Evolutionary conservation across 2,329 filamentous ascomycete genomes (phyloP).

Genomic region (Aspergillus puulaauensis): DNA sequence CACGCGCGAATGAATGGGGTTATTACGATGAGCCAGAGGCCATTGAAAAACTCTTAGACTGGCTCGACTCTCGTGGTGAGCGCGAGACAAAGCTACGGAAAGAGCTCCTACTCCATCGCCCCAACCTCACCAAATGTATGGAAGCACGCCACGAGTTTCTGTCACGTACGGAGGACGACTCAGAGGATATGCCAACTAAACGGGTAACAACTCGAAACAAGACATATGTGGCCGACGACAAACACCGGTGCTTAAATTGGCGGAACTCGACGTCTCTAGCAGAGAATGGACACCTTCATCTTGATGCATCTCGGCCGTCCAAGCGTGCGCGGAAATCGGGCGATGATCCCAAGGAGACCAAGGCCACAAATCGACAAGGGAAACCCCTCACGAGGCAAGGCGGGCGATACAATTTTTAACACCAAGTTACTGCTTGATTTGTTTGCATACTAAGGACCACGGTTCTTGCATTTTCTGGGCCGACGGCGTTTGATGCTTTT

Average conservation of each 20-base stretch:
- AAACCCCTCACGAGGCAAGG: conserved; percentile 54
- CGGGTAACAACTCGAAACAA: conserved; percentile 65
- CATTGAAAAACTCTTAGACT: conserved; percentile 75
- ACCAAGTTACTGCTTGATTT: conserved; percentile 4
- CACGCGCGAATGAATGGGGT: conserved; percentile 79
- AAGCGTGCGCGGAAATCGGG: conserved; percentile 49
- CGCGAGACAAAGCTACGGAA: conserved; percentile 87
- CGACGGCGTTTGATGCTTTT: conserved; percentile 8
- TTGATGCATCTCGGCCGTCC: conserved; percentile 55
- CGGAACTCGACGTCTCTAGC: conserved; percentile 61
- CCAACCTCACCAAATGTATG: conserved; percentile 78
- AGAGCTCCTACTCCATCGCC: conserved; percentile 74
- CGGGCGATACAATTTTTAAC: conserved; percentile 47
- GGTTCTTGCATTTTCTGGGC: conserved; percentile 7
- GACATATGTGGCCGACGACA: conserved; percentile 55
- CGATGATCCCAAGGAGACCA: conserved; percentile 40
- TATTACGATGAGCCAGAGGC: conserved; percentile 81
- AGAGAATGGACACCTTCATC: conserved; percentile 60
- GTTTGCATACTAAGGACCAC: conserved; percentile 4
- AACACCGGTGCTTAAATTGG: conserved; percentile 65
- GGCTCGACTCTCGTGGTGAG: conserved; percentile 83
- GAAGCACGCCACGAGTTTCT: conserved; percentile 74
- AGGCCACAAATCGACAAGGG: conserved; percentile 47
- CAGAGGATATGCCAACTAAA: conserved; percentile 46
- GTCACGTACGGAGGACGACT: conserved; percentile 50